These are phyloP conservation scores for Hibiscus tridactylites DNA, from an alignment of 345 rosid species.

Conservation along the genomic window DNA sequence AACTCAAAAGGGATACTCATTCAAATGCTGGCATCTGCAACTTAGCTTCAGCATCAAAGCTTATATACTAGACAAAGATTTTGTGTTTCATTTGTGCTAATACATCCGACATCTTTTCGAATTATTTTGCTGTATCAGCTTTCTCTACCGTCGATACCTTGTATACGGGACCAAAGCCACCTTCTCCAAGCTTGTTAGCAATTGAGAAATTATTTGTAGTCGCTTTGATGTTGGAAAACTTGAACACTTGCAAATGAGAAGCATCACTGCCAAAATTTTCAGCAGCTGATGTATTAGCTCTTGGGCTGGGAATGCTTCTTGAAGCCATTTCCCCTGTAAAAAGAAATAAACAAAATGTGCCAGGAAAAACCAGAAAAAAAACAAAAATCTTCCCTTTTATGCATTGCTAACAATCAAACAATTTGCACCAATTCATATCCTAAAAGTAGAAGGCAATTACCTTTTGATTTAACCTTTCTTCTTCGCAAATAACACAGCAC, in stretches of 20 bases:
- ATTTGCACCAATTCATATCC: background rate
- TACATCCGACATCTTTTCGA: no score
- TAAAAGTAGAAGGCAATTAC: conserved; percentile 7
- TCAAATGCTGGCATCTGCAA: background rate
- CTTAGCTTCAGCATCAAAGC: background rate
- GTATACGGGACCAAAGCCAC: conserved; percentile 3
- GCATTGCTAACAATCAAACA: background rate
- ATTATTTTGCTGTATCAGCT: no score
- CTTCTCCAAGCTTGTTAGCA: conserved; percentile 7
- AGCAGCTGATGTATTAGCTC: background rate
- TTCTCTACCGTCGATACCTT: background rate
- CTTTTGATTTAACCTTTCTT: conserved; percentile 16
- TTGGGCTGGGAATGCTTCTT: background rate
- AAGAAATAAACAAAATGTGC: background rate
- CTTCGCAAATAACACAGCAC: conserved; percentile 1
- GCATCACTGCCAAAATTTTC: background rate
- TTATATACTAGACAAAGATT: background rate
- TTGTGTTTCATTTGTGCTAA: no score
- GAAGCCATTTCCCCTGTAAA: conserved; percentile 1
- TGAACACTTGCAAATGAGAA: conserved; percentile 1
- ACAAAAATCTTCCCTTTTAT: background rate
- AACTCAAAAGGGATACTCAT: background rate
- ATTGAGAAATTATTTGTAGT: conserved; percentile 10
- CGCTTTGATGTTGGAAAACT: background rate
- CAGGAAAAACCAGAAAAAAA: background rate